Base-by-base conservation (phyloP, 306 rosid species). In the Fragaria vesca region DNA sequence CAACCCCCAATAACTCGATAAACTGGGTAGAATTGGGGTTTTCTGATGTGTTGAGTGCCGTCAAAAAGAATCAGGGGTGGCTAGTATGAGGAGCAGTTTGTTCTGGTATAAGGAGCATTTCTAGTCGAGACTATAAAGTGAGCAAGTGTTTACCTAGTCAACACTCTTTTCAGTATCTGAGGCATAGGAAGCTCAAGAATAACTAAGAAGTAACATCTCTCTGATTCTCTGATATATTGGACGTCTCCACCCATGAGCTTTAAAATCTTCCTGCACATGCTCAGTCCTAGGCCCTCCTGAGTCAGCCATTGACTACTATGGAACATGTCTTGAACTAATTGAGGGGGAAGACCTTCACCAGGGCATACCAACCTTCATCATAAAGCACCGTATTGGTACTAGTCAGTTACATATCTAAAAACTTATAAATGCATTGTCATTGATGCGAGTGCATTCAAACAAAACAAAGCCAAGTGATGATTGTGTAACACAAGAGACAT, bases 261-360 rank as follows among this genome's bases (percentile, higher is more conserved):
- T 61, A 93, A 71, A 78, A 96, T 93, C 88, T 91, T 96, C 79
- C 96, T 81, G 90, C 98, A 91, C 89, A 96, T 93, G 91, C 96
- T 93, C 77, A 96, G 86, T 74, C 96, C 99, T 54, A 93, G 81
- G 46, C 99, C 99, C 81, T 93, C 99, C 80, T 86, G 94, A 84
- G 90, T 93, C 88, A 67, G 83, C 97, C 99, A 93, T 65, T 76
- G 79, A 73, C 90, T 88, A 83, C 85, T 85, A 55, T 93, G 97
- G 79, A 93, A 93, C 99, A 96, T 93, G 87, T 96, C 99, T 72
- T 93, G 97, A 84, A 96, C 78, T 90, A 91, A 74, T 61, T 91
- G 97, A 54, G 97, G 80, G 5, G 99, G 98, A 76, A 96, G 90
- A 82, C 99, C 99, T 82, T 96, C 94, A 55, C 99, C 99, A 4